Conservation (phyloP, 192 early-diverging fungal species). For the Powellomyces hirtus region DNA sequence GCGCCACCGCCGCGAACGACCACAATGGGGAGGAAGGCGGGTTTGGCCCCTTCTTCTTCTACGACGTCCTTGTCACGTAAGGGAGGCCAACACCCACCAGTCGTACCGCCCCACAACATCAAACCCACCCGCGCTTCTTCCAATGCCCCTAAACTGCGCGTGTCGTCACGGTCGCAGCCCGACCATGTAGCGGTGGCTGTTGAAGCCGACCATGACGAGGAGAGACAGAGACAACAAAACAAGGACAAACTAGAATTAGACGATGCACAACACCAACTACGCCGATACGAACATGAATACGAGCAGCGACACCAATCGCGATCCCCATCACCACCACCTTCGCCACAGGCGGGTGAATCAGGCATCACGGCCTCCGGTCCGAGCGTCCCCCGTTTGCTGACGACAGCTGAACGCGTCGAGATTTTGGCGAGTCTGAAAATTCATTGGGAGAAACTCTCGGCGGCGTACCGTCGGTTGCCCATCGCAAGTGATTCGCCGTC, state of each 20-base stretch:
- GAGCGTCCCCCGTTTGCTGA: not conserved
- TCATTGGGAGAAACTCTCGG: constrained; percentile 6
- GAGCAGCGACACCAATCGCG: too few species aligned
- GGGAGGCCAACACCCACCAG: too few species aligned
- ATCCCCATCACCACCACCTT: too few species aligned
- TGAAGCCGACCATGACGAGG: not conserved
- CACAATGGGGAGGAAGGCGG: too few species aligned
- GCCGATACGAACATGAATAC: not conserved
- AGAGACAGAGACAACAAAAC: not conserved
- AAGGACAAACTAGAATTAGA: not conserved
- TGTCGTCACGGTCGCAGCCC: too few species aligned
- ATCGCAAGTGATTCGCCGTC: constrained; percentile 7
- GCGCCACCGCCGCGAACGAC: too few species aligned
- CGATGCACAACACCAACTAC: not conserved
- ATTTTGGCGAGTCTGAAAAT: not conserved
- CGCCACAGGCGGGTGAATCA: not conserved
- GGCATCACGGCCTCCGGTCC: not conserved
- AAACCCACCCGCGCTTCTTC: too few species aligned
- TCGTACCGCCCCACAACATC: too few species aligned
- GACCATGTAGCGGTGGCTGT: not conserved
- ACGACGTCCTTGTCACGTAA: too few species aligned
- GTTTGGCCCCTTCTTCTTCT: too few species aligned
- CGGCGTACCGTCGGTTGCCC: constrained; percentile 5
- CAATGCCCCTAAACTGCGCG: too few species aligned
- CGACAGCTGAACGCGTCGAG: not conserved